Evolutionary conservation across 2,329 filamentous ascomycete genomes (phyloP), one percentile per base, ranked within the genome.

Genomic region (Aspergillus novofumigatus): DNA sequence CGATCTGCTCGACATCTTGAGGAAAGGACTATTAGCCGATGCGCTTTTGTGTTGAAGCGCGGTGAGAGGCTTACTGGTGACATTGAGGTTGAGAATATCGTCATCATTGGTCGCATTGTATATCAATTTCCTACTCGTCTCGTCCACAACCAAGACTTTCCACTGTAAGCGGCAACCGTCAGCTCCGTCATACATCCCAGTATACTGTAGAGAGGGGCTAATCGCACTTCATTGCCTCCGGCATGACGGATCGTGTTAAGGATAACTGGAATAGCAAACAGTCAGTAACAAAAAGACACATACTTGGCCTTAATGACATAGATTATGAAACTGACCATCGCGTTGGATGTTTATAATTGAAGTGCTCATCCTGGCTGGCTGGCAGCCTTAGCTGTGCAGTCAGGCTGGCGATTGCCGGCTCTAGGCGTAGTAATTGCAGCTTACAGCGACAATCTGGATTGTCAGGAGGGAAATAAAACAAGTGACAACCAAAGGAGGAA

Each of bases 141-240:
- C 87, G 77, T 99, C 94, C 68, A 97, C 81, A 53, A 99, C 88
- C 65, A 99, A 80, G 65, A 97, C 90, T 84, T 97, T 99, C 94
- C 94, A 99, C 92, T 97, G 65, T 53, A 65, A 53, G 59, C 55
- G 35, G 29, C 25, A 60, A 59, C 57, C 51, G 63, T 73, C 62
- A 68, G 67, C 66, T 67, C 64, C 54, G 67, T 63, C 35, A 62
- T 59, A 52, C 64, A 61, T 48, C 53, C 61, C 58, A 59, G 62
- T 64, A 64, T 61, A 62, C 63, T 57, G 61, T 57, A 54, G 61
- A 67, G 62, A 59, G 59, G 62, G 54, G 60, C 57, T 58, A 69
- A 67, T 69, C 70, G 60, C 81, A 94, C 90, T 75, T 96, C 91
- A 78, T 88, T 88, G 73, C 84, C 85, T 57, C 89, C 93, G 62